These are phyloP conservation scores for Alternaria alternata DNA, from an alignment of 2,329 filamentous ascomycete genomes.

Conservation along the genomic window DNA sequence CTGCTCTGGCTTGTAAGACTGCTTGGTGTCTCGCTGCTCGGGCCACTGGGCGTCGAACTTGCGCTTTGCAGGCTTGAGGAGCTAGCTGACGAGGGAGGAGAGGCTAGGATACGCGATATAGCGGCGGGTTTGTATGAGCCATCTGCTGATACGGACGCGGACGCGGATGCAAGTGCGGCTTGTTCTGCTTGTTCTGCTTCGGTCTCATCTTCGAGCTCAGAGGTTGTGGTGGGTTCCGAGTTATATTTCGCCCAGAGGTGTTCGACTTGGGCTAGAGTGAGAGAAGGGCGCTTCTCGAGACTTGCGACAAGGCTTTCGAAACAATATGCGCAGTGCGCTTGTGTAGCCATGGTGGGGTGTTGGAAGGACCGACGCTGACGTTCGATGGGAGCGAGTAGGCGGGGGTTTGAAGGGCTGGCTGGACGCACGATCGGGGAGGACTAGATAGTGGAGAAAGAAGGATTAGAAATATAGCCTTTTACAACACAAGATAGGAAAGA, in stretches of 20 bases:
- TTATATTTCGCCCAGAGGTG: conserved; percentile 69
- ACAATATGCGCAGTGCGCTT: conserved; percentile 88
- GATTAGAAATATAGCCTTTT: not conserved
- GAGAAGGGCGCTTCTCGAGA: conserved; percentile 73
- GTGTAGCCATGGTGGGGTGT: conserved; percentile 73
- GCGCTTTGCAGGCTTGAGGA: conserved; percentile 60
- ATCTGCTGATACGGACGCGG: conserved; percentile 25
- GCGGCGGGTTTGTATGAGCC: conserved; percentile 51
- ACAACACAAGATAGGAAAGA: not conserved
- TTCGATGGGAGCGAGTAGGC: not conserved
- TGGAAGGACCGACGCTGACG: conserved; percentile 1
- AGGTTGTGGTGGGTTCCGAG: conserved; percentile 28
- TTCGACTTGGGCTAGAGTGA: conserved; percentile 74
- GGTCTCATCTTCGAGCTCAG: conserved; percentile 15
- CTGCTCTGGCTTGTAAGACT: conserved; percentile 55
- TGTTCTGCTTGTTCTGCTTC: conserved; percentile 7
- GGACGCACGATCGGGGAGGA: conserved; percentile 3
- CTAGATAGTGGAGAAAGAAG: not conserved
- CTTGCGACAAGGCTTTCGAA: conserved; percentile 85
- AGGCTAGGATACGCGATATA: conserved; percentile 55
- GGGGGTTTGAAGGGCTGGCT: not conserved
- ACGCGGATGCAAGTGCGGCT: conserved; percentile 8
- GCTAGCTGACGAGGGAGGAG: conserved; percentile 50
- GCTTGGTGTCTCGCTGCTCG: conserved; percentile 46
- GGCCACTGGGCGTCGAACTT: conserved; percentile 56